These are phyloP conservation scores for Didymellaceae sp. DNA, from an alignment of 2,329 filamentous ascomycete genomes.

Conservation along the genomic window DNA sequence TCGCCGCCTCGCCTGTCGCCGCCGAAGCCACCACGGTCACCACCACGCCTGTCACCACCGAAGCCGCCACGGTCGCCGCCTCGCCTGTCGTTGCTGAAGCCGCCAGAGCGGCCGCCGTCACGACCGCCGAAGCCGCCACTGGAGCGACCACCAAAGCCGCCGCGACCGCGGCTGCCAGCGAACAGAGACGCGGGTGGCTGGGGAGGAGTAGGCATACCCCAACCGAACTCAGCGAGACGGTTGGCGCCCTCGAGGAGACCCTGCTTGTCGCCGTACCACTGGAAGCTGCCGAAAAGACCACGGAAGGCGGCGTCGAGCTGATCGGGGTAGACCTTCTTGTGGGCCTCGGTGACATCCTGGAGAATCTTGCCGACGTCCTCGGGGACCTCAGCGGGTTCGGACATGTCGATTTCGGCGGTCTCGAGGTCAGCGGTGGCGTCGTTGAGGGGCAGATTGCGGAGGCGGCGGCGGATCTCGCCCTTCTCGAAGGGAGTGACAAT, in stretches of 20 bases:
- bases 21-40: conserved; percentile 21
- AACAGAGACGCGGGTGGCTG: conserved; percentile 35
- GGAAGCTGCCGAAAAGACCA: conserved; percentile 62
- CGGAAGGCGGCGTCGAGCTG: conserved; percentile 61
- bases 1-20: conserved; percentile 26
- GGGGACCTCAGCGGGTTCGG: conserved; percentile 50
- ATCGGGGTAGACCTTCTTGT: conserved; percentile 51
- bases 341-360: conserved; percentile 52
- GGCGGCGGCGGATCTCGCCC: conserved; percentile 55
- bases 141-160: not conserved
- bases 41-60: conserved; percentile 20
- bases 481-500: conserved; percentile 65
- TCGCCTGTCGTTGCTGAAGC: too few species aligned
- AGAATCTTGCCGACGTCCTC: conserved; percentile 55
- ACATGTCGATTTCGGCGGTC: conserved; percentile 58
- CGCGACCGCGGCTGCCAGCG: conserved; percentile 17
- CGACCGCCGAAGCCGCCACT: conserved; percentile 23
- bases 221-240: conserved; percentile 54
- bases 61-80: conserved; percentile 4
- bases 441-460: conserved; percentile 65
- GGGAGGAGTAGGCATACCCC: conserved; percentile 54
- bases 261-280: conserved; percentile 51
- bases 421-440: conserved; percentile 61
- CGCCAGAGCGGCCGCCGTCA: conserved; percentile 15
- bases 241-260: conserved; percentile 54